Base-by-base conservation (phyloP, 2,329 filamentous ascomycete species). In the Phialophora chinensis region DNA sequence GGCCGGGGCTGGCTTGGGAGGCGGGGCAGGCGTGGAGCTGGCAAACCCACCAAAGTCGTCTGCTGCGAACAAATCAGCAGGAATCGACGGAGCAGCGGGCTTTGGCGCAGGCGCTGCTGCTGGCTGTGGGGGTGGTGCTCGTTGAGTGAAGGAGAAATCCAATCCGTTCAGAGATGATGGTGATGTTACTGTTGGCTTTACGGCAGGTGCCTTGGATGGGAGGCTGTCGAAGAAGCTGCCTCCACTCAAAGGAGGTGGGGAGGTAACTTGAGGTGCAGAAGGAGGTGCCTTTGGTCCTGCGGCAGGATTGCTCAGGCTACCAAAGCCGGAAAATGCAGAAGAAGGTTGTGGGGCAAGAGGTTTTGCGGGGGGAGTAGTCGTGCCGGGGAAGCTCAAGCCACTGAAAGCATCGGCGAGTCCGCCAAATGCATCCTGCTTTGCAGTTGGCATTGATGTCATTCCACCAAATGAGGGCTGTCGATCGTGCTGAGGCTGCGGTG, bases 211-310 rank as follows among this genome's bases (percentile, higher is more conserved):
- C 17, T 87, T 78, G 63, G 87, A 88, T 1, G 87, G 80, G 73
- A 90, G 88, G 25, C 85, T 80, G 74, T 96, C 89, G 75, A 97
- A 97, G 79, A 97, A 95, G 75, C 90, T 86, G 56, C 93, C 92
- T 60, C 92, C 91, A 68, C 90, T 85, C 71, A 86, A 78, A 44
- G 81, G 78, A 67, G 82, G 76, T 49, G 86, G 78, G 47, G 84
- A 80, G 68, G 81, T 79, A 73, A 84, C 72, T 72, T 83, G 81
- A 60, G 81, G 78, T 64, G 80, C 81, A 72, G 80, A 80, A 73
- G 75, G 76, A 0, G 77, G 75, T 8, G 80, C 79, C 69, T 81
- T 80, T 50, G 68, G 31, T n/a, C 69, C 66, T n/a, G 66, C 49
- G n/a, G 31, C 59, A 27, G 79, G 74, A 71, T 75, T 81, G 50